Conservation (phyloP, 164 flowering plant species). For the Pachysandra terminalis region DNA sequence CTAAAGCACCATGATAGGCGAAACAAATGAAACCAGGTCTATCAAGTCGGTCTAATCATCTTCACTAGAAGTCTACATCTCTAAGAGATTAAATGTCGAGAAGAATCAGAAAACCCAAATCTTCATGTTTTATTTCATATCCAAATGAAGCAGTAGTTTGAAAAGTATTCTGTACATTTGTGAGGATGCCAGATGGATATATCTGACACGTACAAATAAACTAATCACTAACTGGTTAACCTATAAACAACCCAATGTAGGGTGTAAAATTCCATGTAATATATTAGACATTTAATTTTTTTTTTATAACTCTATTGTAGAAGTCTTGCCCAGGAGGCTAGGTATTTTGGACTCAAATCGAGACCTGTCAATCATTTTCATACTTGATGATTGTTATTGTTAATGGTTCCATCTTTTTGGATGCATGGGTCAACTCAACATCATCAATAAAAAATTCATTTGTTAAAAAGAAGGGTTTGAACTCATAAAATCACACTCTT, state of each 20-base stretch:
- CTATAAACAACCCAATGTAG: neutral
- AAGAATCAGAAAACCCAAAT: neutral
- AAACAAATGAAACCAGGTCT: neutral
- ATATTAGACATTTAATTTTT: no score
- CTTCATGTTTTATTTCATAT: neutral
- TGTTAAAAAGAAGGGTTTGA: neutral
- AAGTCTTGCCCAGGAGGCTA: no score
- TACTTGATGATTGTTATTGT: no score
- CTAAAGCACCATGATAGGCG: neutral
- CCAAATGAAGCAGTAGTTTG: slow-evolving; percentile 1
- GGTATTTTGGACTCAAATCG: neutral
- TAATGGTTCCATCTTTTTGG: neutral
- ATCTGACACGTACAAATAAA: neutral
- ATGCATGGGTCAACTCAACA: neutral
- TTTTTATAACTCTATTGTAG: no score
- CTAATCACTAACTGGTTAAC: neutral
- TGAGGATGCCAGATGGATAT: neutral
- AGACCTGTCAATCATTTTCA: neutral
- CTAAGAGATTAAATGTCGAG: neutral
- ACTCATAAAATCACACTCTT: neutral
- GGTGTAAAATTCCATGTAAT: neutral
- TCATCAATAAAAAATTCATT: no score
- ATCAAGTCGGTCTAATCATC: neutral
- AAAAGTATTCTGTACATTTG: neutral
- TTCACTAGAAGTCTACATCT: neutral